phyloP scores from a whole-genome alignment of 306 rosid genomes.

The Cucurbita ficifolia region DNA sequence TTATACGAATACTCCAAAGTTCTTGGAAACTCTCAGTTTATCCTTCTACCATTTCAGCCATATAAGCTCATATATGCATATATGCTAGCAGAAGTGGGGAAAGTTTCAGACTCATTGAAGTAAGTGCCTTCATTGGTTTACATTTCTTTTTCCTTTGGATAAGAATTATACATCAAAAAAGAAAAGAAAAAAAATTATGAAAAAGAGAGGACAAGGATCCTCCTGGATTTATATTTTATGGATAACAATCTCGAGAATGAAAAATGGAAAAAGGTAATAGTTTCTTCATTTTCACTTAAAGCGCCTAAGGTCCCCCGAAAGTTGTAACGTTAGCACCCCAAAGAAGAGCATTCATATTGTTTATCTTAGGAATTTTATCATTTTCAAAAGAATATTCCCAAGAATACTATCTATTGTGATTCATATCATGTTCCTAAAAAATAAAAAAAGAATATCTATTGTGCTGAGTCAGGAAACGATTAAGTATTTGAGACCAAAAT shows the following conservation, averaged over 20 bases:
- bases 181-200: neutral
- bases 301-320: neutral
- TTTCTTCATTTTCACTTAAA: neutral
- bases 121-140: slow-evolving; percentile 25
- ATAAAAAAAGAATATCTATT: no score
- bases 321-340: neutral
- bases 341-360: neutral
- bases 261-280: neutral
- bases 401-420: neutral
- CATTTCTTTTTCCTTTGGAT: neutral
- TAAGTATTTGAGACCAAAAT: neutral
- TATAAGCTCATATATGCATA: slow-evolving; percentile 83
- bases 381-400: neutral
- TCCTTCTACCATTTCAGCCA: slow-evolving; percentile 72
- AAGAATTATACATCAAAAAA: neutral
- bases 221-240: neutral
- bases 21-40: slow-evolving; percentile 88
- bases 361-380: neutral
- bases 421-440: no score
- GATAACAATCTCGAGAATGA: neutral
- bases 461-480: no score
- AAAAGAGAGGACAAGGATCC: neutral
- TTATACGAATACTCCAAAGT: slow-evolving; percentile 82
- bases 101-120: slow-evolving; percentile 79
- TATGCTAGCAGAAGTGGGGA: slow-evolving; percentile 95